These are phyloP conservation scores for Platismatia glauca DNA, from an alignment of 495 filamentous ascomycete species.

Conservation along the genomic window DNA sequence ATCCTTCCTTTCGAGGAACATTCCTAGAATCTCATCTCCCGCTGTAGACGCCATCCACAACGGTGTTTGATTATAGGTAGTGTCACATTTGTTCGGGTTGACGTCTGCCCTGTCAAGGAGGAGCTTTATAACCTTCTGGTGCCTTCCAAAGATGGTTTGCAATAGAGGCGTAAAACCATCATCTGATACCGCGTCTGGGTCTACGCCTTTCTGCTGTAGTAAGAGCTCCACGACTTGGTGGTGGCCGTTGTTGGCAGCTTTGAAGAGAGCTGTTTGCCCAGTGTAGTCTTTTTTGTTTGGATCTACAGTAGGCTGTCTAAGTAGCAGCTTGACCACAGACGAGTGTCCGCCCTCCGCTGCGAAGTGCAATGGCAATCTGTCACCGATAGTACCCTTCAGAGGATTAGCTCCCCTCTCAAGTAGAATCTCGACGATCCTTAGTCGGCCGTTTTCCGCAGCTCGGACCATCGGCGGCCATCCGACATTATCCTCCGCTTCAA, in stretches of 20 bases:
- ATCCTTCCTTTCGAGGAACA: slow-evolving; percentile 8
- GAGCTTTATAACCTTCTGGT: not conserved
- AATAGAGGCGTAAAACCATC: slow-evolving; percentile 12
- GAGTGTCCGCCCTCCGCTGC: slow-evolving; percentile 9
- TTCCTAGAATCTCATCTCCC: slow-evolving; percentile 1
- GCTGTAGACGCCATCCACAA: slow-evolving; percentile 7
- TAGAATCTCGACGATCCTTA: slow-evolving; percentile 2
- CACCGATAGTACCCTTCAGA: not conserved
- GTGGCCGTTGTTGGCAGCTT: slow-evolving; percentile 4
- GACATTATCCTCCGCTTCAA: not conserved
- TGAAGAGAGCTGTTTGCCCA: slow-evolving; percentile 13
- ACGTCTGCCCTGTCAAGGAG: slow-evolving; percentile 13
- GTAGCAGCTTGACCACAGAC: slow-evolving; percentile 4
- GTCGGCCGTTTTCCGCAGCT: slow-evolving; percentile 3
- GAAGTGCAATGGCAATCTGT: slow-evolving; percentile 14
- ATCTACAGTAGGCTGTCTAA: slow-evolving; percentile 2
- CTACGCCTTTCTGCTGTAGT: slow-evolving; percentile 5
- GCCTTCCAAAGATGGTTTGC: slow-evolving; percentile 5
- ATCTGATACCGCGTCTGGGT: slow-evolving; percentile 1
- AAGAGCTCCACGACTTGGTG: slow-evolving; percentile 9
- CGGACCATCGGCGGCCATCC: slow-evolving; percentile 11
- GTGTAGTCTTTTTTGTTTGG: slow-evolving; percentile 6
- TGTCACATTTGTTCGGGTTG: slow-evolving; percentile 7
- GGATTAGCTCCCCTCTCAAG: slow-evolving; percentile 11
- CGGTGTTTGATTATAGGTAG: slow-evolving; percentile 5